Evolutionary conservation across 306 rosid genomes (phyloP).

Genomic region (Vigna angularis): DNA sequence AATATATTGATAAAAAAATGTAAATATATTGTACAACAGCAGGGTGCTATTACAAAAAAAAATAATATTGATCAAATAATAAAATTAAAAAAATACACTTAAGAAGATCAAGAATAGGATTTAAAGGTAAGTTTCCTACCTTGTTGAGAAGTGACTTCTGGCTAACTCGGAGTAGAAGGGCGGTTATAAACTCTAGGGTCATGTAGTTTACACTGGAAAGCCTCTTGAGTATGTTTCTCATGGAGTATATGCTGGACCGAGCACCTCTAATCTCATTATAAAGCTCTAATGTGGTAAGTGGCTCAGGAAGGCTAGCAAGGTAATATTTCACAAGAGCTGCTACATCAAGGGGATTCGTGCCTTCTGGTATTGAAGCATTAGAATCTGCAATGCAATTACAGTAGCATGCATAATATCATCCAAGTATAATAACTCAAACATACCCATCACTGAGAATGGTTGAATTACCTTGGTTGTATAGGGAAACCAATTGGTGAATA

Average conservation of each 20-base stretch:
- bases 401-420: slow-evolving; percentile 21
- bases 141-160: slow-evolving; percentile 88
- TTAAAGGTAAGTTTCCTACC: slow-evolving; percentile 54
- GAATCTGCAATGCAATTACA: slow-evolving; percentile 61
- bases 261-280: slow-evolving; percentile 78
- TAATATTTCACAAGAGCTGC: slow-evolving; percentile 89
- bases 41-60: not conserved
- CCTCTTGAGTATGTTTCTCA: slow-evolving; percentile 78
- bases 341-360: slow-evolving; percentile 78
- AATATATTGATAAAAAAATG: not conserved
- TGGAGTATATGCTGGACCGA: slow-evolving; percentile 71
- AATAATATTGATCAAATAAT: not conserved
- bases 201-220: slow-evolving; percentile 92
- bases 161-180: slow-evolving; percentile 84
- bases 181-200: slow-evolving; percentile 91
- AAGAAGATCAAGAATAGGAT: not conserved
- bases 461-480: slow-evolving; percentile 82
- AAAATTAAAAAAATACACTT: not conserved
- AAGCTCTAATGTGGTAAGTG: slow-evolving; percentile 83
- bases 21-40: not conserved
- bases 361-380: slow-evolving; percentile 79
- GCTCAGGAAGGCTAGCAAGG: slow-evolving; percentile 97
- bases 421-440: slow-evolving; percentile 40
- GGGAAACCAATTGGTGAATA: slow-evolving; percentile 82
- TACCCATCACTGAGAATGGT: slow-evolving; percentile 31